These are phyloP conservation scores for Tuber melanosporum DNA, from an alignment of 495 filamentous ascomycete species.

Conservation along the genomic window DNA sequence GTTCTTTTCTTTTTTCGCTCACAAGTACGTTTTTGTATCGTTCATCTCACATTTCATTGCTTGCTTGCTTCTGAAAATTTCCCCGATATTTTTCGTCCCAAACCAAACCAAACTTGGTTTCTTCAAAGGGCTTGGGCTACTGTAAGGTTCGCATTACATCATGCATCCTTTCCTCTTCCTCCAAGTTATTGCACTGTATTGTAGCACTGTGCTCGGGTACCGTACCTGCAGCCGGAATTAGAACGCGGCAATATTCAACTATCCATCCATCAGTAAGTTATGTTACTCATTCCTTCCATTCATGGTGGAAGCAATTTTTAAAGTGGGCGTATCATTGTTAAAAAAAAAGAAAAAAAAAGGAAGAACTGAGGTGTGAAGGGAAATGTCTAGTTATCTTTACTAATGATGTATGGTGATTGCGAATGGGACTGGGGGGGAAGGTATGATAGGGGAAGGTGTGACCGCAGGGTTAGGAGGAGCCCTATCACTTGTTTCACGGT, in stretches of 20 bases:
- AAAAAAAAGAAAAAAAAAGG: background rate
- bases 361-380: background rate
- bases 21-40: background rate
- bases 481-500: background rate
- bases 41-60: background rate
- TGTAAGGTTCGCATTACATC: background rate
- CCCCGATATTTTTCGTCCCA: background rate
- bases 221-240: background rate
- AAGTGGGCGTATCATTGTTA: background rate
- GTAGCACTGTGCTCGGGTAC: background rate
- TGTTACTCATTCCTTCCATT: background rate
- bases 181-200: background rate
- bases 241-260: background rate
- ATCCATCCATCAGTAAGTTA: background rate
- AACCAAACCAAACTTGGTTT: background rate
- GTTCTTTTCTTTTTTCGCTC: background rate
- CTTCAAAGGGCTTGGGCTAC: background rate
- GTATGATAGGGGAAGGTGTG: background rate
- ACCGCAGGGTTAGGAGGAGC: background rate
- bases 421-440: background rate
- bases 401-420: background rate
- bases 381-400: background rate
- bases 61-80: conserved; percentile 3
- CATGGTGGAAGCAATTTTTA: background rate
- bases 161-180: background rate